Base-by-base conservation (phyloP, 2,329 filamentous ascomycete genomes). In the Exserohilum turcica region DNA sequence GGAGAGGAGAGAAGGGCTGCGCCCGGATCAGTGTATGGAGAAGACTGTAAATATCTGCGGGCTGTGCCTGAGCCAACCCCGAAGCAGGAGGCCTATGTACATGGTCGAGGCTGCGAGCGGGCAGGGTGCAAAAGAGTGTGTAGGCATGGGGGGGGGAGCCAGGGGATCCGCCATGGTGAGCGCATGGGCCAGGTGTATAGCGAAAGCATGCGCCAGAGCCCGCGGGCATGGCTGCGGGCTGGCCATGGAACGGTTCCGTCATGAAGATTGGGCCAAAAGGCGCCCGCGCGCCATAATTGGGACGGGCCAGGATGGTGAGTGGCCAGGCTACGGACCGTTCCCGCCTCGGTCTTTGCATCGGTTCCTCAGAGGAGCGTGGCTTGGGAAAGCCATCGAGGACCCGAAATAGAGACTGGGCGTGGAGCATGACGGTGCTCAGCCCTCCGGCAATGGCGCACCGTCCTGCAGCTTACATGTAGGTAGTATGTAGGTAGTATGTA, bases 291-390 rank as follows among this genome's bases (percentile, higher is more conserved):
- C 67, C 66, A 66, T 66, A 66, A 49, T 67, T 70, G 65, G 68
- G 61, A 60, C 57, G 56, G 56, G 57, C 54, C 38, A 48, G 56
- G 62, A 43, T 45, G 48, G 48, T 56, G 58, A 58, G 52, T 57
- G 61, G 53, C 69, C 68, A 70, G 66, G 59, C 64, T 65, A 67
- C 71, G 71, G 71, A 72, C 71, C 71, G 70, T 69, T 71, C 70
- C 71, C 68, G 68, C 64, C 56, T 66, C 64, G 67, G 59, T 66
- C 62, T 63, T 54, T 61, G 54, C 56, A 64, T 54, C 59, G 63
- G 62, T 61, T 68, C 52, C 67, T 66, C 66, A 70, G 63, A 68
- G 60, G 48, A 62, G 54, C 32, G 67, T 67, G 71, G 70, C 68
- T 68, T 69, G 64, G 58, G 61, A 48, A 44, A 43, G 45, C 42